phyloP scores from a whole-genome alignment of 352 stramenopile genomes.

The Globisporangium middletonii region DNA sequence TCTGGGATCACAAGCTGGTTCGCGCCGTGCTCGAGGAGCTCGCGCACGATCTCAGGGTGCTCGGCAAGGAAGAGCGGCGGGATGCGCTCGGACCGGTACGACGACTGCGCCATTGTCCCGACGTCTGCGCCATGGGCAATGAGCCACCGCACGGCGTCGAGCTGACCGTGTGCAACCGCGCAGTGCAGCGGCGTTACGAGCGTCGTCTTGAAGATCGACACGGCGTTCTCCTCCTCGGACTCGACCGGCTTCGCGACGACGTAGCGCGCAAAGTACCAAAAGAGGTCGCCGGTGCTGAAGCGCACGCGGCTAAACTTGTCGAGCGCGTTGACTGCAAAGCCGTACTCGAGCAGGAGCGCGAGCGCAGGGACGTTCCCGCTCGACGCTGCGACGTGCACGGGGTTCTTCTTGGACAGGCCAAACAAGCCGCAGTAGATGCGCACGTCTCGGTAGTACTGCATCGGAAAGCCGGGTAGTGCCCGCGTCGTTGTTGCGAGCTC shows the following conservation, averaged over 20 bases:
- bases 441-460: conserved; percentile 38
- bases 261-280: conserved; percentile 73
- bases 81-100: conserved; percentile 64
- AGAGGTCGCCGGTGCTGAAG: conserved; percentile 76
- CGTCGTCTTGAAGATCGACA: conserved; percentile 64
- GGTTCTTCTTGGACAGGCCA: conserved; percentile 68
- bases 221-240: conserved; percentile 54
- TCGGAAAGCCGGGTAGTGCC: conserved; percentile 46
- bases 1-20: conserved; percentile 63
- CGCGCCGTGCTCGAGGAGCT: conserved; percentile 57
- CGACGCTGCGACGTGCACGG: conserved; percentile 69
- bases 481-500: conserved; percentile 28
- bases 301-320: conserved; percentile 79
- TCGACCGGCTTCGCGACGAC: conserved; percentile 50
- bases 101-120: conserved; percentile 43
- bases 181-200: conserved; percentile 67
- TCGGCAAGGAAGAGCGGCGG: conserved; percentile 75
- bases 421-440: conserved; percentile 55
- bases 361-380: conserved; percentile 67
- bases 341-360: conserved; percentile 40
- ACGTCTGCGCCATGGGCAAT: conserved; percentile 51
- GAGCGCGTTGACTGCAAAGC: conserved; percentile 56
- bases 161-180: conserved; percentile 57
- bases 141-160: conserved; percentile 70
- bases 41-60: conserved; percentile 50